Conservation (phyloP, 208 protist species). For the Trypanosoma platydactyli region DNA sequence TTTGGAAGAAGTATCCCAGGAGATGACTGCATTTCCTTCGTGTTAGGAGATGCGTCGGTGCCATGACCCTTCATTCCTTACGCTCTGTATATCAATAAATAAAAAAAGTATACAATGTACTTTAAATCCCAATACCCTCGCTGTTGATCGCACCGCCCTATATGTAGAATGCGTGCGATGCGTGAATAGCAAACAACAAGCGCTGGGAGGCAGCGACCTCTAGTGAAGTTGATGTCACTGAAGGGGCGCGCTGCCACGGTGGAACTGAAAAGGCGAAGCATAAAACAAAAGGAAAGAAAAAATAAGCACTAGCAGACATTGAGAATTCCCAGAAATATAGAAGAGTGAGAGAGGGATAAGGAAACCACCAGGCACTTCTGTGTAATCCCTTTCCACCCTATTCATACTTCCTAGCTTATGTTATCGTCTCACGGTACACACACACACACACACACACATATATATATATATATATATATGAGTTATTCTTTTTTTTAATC, state of each 20-base stretch:
- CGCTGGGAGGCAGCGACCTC: too few species aligned
- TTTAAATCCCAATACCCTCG: background rate
- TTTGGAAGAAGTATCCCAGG: conserved; percentile 31
- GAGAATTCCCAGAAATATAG: background rate
- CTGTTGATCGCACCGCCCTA: background rate
- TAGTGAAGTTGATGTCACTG: background rate
- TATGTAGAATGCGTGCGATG: too few species aligned
- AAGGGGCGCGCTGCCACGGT: background rate
- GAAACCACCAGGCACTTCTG: too few species aligned
- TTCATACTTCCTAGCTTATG: background rate
- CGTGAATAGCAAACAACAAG: too few species aligned
- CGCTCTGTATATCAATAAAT: conserved; percentile 4
- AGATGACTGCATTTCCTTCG: conserved; percentile 15
- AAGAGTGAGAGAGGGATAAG: background rate
- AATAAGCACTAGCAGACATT: too few species aligned
- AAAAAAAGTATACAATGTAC: conserved; percentile 3
- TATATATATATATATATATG: background rate
- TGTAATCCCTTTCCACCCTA: background rate
- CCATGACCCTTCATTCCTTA: conserved; percentile 16
- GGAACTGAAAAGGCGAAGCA: background rate
- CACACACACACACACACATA: conserved; percentile 1
- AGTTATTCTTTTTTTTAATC: background rate
- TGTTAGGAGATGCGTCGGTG: conserved; percentile 4
- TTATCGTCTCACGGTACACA: background rate
- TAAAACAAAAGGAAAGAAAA: background rate